Conservation (phyloP, 768 basidiomycete species). For the Boletus pseudo-olivaceus region DNA sequence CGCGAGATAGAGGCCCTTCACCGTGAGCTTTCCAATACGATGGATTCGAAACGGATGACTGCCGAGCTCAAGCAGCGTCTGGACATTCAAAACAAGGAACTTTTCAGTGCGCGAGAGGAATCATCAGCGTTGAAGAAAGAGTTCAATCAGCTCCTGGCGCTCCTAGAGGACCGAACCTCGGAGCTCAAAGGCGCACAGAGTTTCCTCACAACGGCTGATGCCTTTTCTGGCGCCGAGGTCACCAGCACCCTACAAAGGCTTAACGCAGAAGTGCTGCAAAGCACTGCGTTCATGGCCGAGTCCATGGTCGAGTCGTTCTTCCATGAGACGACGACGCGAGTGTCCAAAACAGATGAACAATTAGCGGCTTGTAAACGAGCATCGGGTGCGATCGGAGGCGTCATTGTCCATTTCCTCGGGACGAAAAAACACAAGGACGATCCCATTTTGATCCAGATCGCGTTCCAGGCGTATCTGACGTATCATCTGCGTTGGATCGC, state of each 20-base stretch:
- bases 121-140: conserved; percentile 28
- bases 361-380: conserved; percentile 22
- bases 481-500: conserved; percentile 29
- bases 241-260: conserved; percentile 40
- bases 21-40: conserved; percentile 11
- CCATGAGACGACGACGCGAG: conserved; percentile 13
- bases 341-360: conserved; percentile 21
- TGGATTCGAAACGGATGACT: conserved; percentile 9
- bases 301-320: conserved; percentile 42
- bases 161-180: conserved; percentile 40
- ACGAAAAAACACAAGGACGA: conserved; percentile 31
- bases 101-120: conserved; percentile 23
- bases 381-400: conserved; percentile 17
- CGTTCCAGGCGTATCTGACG: conserved; percentile 31
- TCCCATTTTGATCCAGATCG: conserved; percentile 36
- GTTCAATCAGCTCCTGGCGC: conserved; percentile 23
- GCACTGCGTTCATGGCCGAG: conserved; percentile 46
- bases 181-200: conserved; percentile 45
- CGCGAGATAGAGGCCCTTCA: conserved; percentile 18
- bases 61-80: conserved; percentile 17
- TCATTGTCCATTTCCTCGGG: conserved; percentile 26
- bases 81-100: conserved; percentile 20
- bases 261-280: conserved; percentile 48
- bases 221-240: conserved; percentile 44
- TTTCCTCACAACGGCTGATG: conserved; percentile 43